Evolutionary conservation across 1,139 yeast genomes (phyloP).

Genomic region (Candida glucosophila): DNA sequence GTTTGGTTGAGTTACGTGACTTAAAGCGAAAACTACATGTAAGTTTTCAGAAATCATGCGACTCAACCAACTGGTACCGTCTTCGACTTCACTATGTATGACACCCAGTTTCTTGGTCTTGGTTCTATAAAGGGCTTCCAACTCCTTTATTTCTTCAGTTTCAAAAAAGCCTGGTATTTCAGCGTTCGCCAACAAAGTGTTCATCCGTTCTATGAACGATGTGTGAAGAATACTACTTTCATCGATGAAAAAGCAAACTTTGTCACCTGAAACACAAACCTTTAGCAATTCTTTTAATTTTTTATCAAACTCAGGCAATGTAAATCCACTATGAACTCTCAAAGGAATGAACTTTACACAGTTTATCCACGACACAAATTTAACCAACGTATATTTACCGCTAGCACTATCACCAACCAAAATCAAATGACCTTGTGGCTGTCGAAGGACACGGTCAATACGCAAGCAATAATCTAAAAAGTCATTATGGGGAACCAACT

Average conservation of each 20-base stretch:
- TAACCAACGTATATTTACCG: slow-evolving; percentile 70
- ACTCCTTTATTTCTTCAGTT: slow-evolving; percentile 53
- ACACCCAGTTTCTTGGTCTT: slow-evolving; percentile 55
- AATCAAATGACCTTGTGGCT: slow-evolving; percentile 86
- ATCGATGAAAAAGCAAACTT: slow-evolving; percentile 66
- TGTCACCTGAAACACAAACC: slow-evolving; percentile 46
- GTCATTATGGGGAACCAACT: slow-evolving; percentile 60
- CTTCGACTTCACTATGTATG: slow-evolving; percentile 62
- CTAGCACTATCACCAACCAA: slow-evolving; percentile 80
- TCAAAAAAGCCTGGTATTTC: slow-evolving; percentile 88
- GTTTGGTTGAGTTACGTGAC: slow-evolving; percentile 38
- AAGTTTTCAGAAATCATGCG: slow-evolving; percentile 59
- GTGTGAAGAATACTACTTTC: slow-evolving; percentile 74
- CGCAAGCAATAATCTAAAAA: slow-evolving; percentile 68
- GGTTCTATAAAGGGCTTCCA: slow-evolving; percentile 52
- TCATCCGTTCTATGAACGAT: slow-evolving; percentile 84
- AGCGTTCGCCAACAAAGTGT: slow-evolving; percentile 82
- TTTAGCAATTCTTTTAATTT: slow-evolving; percentile 48
- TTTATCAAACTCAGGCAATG: slow-evolving; percentile 58
- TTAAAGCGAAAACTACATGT: slow-evolving; percentile 77
- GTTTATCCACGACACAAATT: slow-evolving; percentile 89
- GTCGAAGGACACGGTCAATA: slow-evolving; percentile 75
- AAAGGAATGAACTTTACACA: slow-evolving; percentile 62
- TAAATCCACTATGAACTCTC: slow-evolving; percentile 45
- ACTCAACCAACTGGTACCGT: slow-evolving; percentile 68